Conservation (phyloP, 2,329 filamentous ascomycete species). For the Diaporthe citrichinensis region DNA sequence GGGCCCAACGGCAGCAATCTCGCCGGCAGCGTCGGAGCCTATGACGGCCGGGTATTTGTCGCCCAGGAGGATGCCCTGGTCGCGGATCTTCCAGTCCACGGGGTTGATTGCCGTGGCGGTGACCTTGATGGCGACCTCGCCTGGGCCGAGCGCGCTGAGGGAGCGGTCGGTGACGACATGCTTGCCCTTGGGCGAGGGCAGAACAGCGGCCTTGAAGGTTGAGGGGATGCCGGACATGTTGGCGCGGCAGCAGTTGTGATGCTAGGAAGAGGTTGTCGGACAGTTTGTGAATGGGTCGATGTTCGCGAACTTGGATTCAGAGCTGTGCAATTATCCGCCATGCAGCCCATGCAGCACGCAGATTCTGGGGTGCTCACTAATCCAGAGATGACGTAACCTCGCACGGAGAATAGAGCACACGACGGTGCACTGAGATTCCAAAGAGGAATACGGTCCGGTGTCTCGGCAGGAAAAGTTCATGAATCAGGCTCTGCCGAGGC, state of each 20-base stretch:
- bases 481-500: conserved; percentile 13
- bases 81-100: conserved; percentile 54
- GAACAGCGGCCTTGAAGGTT: conserved; percentile 38
- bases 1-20: conserved; percentile 50
- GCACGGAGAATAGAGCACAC: not conserved
- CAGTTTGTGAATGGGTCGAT: not conserved
- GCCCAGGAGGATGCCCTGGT: conserved; percentile 45
- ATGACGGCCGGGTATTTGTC: conserved; percentile 50
- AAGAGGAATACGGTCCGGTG: not conserved
- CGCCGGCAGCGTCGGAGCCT: conserved; percentile 53
- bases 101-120: conserved; percentile 52
- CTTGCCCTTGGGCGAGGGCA: conserved; percentile 37
- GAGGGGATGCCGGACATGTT: conserved; percentile 30
- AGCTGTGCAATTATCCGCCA: not conserved
- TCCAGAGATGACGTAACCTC: conserved; percentile 2
- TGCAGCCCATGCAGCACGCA: not conserved
- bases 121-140: conserved; percentile 44
- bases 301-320: not conserved
- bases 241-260: not conserved
- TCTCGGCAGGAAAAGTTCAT: not conserved
- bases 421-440: not conserved
- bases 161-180: conserved; percentile 35
- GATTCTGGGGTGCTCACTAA: conserved; percentile 4
- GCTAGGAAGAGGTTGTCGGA: not conserved
- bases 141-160: conserved; percentile 43